Evolutionary conservation across 352 stramenopile species (phyloP).

Genomic region (Pythium grandisporangium): DNA sequence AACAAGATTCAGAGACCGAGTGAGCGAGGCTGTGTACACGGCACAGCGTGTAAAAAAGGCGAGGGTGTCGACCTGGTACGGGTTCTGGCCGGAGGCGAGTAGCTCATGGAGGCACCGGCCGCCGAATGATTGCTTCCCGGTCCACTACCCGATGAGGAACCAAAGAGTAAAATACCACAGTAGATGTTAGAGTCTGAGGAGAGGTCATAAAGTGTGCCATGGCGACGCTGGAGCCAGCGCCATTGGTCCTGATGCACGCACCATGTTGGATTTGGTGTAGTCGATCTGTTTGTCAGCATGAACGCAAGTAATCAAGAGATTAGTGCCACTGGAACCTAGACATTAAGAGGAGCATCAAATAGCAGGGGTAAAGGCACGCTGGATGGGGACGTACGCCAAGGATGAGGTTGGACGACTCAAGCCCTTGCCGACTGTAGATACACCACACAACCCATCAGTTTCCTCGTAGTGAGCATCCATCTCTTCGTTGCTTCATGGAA

Average conservation of each 20-base stretch:
- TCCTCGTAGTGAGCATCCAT: no score
- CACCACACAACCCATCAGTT: no score
- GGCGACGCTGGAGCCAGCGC: background rate
- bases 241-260: conserved; percentile 2
- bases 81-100: conserved; percentile 36
- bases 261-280: conserved; percentile 60
- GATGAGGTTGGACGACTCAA: conserved; percentile 67
- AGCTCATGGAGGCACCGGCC: conserved; percentile 52
- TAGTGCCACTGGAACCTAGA: no score
- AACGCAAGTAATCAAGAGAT: background rate
- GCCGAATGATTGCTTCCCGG: conserved; percentile 47
- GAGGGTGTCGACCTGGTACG: conserved; percentile 43
- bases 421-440: conserved; percentile 18
- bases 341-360: background rate
- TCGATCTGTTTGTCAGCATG: conserved; percentile 28
- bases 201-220: background rate
- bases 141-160: conserved; percentile 24
- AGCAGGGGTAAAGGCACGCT: background rate
- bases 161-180: no score
- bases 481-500: no score
- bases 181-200: no score
- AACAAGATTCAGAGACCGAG: background rate
- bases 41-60: no score
- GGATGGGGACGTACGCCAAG: conserved; percentile 30
- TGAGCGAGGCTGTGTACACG: background rate